phyloP scores from a whole-genome alignment of 2,329 filamentous ascomycete species.

The Microsporum ferrugineum region DNA sequence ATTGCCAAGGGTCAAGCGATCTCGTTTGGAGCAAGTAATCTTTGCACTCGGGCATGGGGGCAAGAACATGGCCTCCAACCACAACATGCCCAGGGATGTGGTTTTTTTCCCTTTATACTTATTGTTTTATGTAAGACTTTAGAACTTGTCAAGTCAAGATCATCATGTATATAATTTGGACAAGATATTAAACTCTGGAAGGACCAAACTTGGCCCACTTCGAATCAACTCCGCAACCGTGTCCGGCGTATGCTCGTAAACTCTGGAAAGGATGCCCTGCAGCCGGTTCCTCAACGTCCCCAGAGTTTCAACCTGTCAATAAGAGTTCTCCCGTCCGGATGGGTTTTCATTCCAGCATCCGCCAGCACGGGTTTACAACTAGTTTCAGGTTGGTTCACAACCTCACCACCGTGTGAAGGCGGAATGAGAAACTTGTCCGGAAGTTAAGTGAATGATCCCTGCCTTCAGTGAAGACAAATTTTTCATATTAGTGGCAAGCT shows the following conservation, averaged over 20 bases:
- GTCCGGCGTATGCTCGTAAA: not conserved
- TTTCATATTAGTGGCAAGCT: not conserved
- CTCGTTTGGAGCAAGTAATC: not conserved
- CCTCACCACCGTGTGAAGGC: not conserved
- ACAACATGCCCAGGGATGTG: not conserved
- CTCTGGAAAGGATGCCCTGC: not conserved
- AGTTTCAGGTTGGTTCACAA: not conserved
- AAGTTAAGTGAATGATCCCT: not conserved
- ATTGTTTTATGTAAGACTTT: not conserved
- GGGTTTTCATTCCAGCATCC: not conserved
- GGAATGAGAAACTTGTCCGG: not conserved
- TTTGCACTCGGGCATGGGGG: not conserved
- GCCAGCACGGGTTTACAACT: not conserved
- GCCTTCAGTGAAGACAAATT: not conserved
- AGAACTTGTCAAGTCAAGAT: not conserved
- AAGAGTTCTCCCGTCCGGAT: not conserved
- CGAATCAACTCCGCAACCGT: not conserved
- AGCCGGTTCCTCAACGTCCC: not conserved
- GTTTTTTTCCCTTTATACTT: not conserved
- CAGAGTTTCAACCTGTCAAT: not conserved
- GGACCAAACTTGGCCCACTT: not conserved
- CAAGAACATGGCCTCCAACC: not conserved
- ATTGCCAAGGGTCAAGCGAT: not conserved
- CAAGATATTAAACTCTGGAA: not conserved
- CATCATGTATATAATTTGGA: not conserved